Evolutionary conservation across 2,329 filamentous ascomycete species (phyloP), one percentile per base, ranked within the genome.

Genomic region (Scleromitrula shiraiana): DNA sequence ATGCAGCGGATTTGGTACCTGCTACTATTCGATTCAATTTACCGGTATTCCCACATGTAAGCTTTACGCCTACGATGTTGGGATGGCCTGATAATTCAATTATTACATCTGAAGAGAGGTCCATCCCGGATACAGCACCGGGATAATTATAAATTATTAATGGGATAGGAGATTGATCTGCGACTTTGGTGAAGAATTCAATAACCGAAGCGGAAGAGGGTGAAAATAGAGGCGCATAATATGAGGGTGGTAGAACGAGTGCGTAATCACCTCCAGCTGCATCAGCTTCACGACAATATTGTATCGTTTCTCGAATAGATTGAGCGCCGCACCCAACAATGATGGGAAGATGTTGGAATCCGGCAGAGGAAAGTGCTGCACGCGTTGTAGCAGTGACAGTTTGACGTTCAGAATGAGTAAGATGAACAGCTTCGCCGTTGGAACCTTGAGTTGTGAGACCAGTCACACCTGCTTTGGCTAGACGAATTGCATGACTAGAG

Each of bases 101-200:
- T 62, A 95, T 80, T 54, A 90, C 74, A 64, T 95, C 88, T 53
- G 85, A 90, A 71, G 90, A 87, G 77, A 95, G 83, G 66, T 95
- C 88, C 64, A 94, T 84, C 48, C 88, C 88, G 8, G 86, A 78
- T 7, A 93, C 88, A 41, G 87, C 88, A 46, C 87, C 88, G 1
- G 88, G 89, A 70, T 93, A 95, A 74, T 94, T 95, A 77, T 95
- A 95, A 44, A 95, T 73, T 55, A 94, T 75, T 50, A 95, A 65
- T 19, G 88, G 87, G 14, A 94, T 71, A 4, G 87, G 85, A 41
- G 83, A 88, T 43, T 69, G 75, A 64, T 93, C 68, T 6, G 76
- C 77, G 12, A 81, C 77, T 41, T 75, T 70, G 30, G 67, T 68
- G 69, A 83, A 85, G 64, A 78, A 83, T 38, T 73, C 70, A 41